A percentile compares a stretch with the other conserved stretches of the same genome.
Conservation (phyloP, 768 basidiomycete genomes). For the Thelephora aurantiotincta region DNA sequence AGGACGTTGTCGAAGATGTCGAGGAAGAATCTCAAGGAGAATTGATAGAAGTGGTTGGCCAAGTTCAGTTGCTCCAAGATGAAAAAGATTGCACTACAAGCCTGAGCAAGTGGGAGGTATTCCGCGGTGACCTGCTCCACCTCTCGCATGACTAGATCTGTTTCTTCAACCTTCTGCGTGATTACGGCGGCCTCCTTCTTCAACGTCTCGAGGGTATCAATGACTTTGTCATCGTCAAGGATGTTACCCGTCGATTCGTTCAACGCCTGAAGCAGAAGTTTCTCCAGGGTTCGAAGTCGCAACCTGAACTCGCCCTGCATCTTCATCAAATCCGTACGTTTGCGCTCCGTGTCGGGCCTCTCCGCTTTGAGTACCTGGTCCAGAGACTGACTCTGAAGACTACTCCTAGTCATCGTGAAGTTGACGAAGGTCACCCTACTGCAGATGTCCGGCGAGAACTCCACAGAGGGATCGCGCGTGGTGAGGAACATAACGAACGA, state of each 20-base stretch:
- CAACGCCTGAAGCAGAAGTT: slow-evolving; percentile 82
- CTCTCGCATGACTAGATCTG: slow-evolving; percentile 89
- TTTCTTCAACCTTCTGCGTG: slow-evolving; percentile 90
- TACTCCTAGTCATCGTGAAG: slow-evolving; percentile 97
- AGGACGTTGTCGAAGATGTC: slow-evolving; percentile 96
- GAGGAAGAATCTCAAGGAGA: slow-evolving; percentile 94
- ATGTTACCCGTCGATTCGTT: slow-evolving; percentile 97
- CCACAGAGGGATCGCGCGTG: slow-evolving; percentile 91
- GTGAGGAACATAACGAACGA: slow-evolving; percentile 99
- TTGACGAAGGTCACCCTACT: slow-evolving; percentile 93
- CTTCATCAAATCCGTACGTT: slow-evolving; percentile 93
- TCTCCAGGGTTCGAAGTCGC: slow-evolving; percentile 84
- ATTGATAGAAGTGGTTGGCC: slow-evolving; percentile 97
- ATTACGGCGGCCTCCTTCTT: slow-evolving; percentile 96
- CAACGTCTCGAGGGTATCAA: slow-evolving; percentile 87
- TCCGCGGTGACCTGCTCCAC: slow-evolving; percentile 93
- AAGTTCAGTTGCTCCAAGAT: slow-evolving; percentile 88
- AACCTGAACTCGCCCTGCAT: slow-evolving; percentile 96
- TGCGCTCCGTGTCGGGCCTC: slow-evolving; percentile 90
- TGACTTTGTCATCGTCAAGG: slow-evolving; percentile 97
- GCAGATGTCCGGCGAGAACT: slow-evolving; percentile 97
- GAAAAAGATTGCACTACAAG: slow-evolving; percentile 95
- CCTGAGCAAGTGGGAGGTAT: slow-evolving; percentile 88
- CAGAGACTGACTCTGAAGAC: slow-evolving; percentile 94
- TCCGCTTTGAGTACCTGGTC: slow-evolving; percentile 96